phyloP scores from a whole-genome alignment of 768 basidiomycete species.

The Xerocomus potaroensis region DNA sequence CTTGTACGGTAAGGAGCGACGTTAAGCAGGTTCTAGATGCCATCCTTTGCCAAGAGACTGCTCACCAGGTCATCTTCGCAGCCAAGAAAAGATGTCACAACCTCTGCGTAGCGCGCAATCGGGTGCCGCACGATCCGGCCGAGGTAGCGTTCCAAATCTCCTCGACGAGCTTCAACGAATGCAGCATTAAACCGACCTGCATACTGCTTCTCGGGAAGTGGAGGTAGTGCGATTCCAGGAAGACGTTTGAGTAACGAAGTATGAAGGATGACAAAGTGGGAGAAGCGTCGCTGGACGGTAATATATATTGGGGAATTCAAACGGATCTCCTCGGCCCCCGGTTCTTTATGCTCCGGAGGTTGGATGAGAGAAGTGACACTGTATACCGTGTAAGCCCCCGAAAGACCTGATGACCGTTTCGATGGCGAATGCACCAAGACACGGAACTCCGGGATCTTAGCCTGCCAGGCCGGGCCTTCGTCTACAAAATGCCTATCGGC shows the following conservation, averaged over 20 bases:
- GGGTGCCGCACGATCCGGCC: constrained; percentile 68
- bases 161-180: constrained; percentile 77
- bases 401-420: constrained; percentile 62
- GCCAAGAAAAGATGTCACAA: constrained; percentile 73
- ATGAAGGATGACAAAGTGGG: constrained; percentile 78
- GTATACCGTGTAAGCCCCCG: constrained; percentile 74
- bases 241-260: constrained; percentile 63
- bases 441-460: constrained; percentile 67
- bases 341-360: constrained; percentile 14
- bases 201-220: constrained; percentile 83
- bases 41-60: constrained; percentile 8
- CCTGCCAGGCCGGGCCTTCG: constrained; percentile 65
- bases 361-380: constrained; percentile 55
- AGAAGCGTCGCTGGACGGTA: constrained; percentile 79
- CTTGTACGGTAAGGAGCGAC: constrained; percentile 33
- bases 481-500: constrained; percentile 71
- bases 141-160: constrained; percentile 79
- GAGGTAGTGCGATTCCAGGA: constrained; percentile 74
- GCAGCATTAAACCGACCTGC: constrained; percentile 74
- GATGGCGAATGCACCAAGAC: constrained; percentile 77
- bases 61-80: constrained; percentile 73
- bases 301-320: constrained; percentile 47
- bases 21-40: not conserved
- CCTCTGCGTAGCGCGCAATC: constrained; percentile 72
- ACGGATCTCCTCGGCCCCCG: constrained; percentile 16